Evolutionary conservation across 805 yeast species (phyloP).

Genomic region (Suhomyces prunicola): DNA sequence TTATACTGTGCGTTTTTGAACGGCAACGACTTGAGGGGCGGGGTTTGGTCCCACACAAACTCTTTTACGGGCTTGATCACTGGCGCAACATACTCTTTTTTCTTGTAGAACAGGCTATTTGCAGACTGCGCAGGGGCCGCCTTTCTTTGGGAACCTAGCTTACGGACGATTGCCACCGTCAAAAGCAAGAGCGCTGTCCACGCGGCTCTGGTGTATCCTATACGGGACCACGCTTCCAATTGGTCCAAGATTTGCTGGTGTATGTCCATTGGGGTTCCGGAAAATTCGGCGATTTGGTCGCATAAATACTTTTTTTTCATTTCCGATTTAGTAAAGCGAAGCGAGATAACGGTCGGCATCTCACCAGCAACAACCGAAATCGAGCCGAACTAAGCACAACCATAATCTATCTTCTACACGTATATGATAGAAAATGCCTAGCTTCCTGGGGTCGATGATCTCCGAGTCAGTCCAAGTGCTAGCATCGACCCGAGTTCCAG

Average conservation of each 20-base stretch:
- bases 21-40: constrained; percentile 39
- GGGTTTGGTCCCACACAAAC: constrained; percentile 26
- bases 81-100: background rate
- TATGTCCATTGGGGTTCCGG: background rate
- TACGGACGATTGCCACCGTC: background rate
- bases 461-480: too few species aligned
- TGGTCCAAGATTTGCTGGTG: background rate
- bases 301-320: background rate
- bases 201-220: background rate
- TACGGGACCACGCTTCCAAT: background rate
- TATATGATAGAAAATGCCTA: too few species aligned
- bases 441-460: too few species aligned
- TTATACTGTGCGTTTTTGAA: constrained; percentile 59
- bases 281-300: background rate
- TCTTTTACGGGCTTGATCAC: constrained; percentile 8
- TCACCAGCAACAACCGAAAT: too few species aligned
- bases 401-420: too few species aligned
- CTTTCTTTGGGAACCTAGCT: background rate
- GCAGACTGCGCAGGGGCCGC: background rate
- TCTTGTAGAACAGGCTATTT: background rate
- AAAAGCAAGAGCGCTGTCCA: background rate
- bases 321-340: background rate
- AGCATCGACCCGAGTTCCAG: too few species aligned
- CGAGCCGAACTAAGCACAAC: too few species aligned
- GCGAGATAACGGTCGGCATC: background rate